These are phyloP conservation scores for Stentor roeselii DNA, from an alignment of 73 alveolate species.

Conservation along the genomic window DNA sequence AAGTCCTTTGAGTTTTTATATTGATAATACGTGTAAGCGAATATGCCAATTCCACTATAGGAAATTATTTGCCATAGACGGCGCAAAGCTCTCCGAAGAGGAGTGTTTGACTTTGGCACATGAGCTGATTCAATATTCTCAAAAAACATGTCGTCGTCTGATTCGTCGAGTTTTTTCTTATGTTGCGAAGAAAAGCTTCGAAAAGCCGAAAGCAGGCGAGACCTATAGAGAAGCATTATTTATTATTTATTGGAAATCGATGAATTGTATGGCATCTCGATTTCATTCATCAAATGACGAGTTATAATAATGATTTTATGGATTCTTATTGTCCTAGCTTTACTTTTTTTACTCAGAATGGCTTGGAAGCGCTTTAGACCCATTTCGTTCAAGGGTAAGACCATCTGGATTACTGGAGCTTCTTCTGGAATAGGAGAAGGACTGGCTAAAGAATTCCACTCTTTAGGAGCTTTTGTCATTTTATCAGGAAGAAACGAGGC, in stretches of 20 bases:
- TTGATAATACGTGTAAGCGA: constrained; percentile 15
- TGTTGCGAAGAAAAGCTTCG: neutral
- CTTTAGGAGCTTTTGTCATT: constrained; percentile 29
- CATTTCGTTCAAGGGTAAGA: no score
- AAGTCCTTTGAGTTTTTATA: neutral
- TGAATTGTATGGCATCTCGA: no score
- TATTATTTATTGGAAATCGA: no score
- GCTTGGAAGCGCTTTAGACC: no score
- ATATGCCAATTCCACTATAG: neutral
- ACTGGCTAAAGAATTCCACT: constrained; percentile 11
- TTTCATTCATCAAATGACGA: no score
- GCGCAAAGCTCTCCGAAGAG: constrained; percentile 1
- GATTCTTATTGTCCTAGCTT: no score
- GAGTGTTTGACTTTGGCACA: constrained; percentile 23
- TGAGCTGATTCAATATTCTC: constrained; percentile 12
- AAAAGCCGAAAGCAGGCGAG: neutral
- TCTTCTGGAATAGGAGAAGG: constrained; percentile 40
- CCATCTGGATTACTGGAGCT: constrained; percentile 42
- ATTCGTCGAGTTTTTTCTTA: neutral
- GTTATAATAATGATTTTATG: no score
- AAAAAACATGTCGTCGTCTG: constrained; percentile 7
- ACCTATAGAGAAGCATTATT: neutral
- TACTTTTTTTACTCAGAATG: no score
- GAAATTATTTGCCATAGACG: neutral
- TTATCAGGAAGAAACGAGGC: constrained; percentile 29